Percentiles rank a stretch among this genome's conserved stretches.
Conservation (phyloP, 1,139 yeast genomes). For the Torulaspora globosa region DNA sequence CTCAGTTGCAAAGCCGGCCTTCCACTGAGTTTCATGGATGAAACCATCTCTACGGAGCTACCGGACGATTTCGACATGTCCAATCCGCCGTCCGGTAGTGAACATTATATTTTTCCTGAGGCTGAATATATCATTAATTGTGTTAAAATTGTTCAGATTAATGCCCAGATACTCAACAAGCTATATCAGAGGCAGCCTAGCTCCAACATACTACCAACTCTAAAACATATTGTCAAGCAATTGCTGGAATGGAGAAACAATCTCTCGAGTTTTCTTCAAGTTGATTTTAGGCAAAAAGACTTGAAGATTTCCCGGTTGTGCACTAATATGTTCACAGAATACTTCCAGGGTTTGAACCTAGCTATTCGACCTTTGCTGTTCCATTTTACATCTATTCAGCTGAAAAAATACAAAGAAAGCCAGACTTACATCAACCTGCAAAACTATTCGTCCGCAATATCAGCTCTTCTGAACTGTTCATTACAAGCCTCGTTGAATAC, state of each 20-base stretch:
- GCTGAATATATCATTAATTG: slow-evolving; percentile 77
- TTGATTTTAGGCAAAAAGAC: slow-evolving; percentile 54
- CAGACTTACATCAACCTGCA: slow-evolving; percentile 64
- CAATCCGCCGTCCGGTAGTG: slow-evolving; percentile 53
- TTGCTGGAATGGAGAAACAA: slow-evolving; percentile 66
- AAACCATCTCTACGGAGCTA: slow-evolving; percentile 68
- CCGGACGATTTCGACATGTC: slow-evolving; percentile 69
- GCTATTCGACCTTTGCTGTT: slow-evolving; percentile 78
- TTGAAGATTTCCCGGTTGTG: slow-evolving; percentile 61
- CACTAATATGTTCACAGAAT: slow-evolving; percentile 79
- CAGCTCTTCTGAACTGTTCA: slow-evolving; percentile 70
- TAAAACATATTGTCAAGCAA: slow-evolving; percentile 65
- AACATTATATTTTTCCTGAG: slow-evolving; percentile 70
- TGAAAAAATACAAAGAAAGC: slow-evolving; percentile 48
- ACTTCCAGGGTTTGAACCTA: slow-evolving; percentile 77
- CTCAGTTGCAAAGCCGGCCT: slow-evolving; percentile 79
- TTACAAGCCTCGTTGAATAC: slow-evolving; percentile 82
- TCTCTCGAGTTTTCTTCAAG: slow-evolving; percentile 59
- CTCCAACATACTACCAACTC: slow-evolving; percentile 66
- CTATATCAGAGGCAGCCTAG: slow-evolving; percentile 75
- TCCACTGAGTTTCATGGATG: slow-evolving; percentile 74
- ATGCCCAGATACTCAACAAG: slow-evolving; percentile 67
- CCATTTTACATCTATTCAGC: slow-evolving; percentile 71
- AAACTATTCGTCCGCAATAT: slow-evolving; percentile 61
- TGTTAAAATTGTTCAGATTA: slow-evolving; percentile 75